Conservation (phyloP, 768 basidiomycete genomes). For the Termitomyces bulborhizus region DNA sequence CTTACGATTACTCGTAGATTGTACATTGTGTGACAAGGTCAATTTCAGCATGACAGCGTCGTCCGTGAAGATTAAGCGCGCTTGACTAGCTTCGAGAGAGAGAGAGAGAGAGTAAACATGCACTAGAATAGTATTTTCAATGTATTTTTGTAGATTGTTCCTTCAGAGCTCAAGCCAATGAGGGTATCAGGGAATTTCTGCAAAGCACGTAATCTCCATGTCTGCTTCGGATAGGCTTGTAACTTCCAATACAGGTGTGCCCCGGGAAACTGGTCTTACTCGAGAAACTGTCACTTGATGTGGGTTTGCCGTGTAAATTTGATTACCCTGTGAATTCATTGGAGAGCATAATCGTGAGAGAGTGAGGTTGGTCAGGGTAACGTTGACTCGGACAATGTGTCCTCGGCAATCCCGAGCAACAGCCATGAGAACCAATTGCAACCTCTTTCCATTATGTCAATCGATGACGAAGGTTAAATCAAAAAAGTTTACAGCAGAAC, state of each 20-base stretch:
- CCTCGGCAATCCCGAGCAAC: too few species aligned
- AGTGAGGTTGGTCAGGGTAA: conserved; percentile 32
- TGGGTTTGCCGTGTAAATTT: conserved; percentile 15
- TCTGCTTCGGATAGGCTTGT: conserved; percentile 46
- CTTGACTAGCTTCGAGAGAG: background rate
- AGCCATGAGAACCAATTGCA: too few species aligned
- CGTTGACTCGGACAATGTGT: conserved; percentile 13
- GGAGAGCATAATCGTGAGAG: conserved; percentile 25
- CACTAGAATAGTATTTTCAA: background rate
- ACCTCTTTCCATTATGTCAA: too few species aligned
- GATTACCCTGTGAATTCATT: conserved; percentile 28
- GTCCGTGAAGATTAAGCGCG: conserved; percentile 15
- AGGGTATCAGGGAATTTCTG: conserved; percentile 24
- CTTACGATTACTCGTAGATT: background rate
- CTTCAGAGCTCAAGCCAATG: background rate
- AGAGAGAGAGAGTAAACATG: background rate
- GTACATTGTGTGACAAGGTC: background rate
- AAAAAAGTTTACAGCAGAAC: too few species aligned
- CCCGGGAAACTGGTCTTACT: conserved; percentile 39
- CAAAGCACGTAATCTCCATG: conserved; percentile 60
- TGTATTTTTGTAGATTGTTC: background rate
- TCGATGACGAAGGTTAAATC: conserved; percentile 24
- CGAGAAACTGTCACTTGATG: conserved; percentile 33
- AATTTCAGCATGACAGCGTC: conserved; percentile 13
- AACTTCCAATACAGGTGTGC: conserved; percentile 56